phyloP scores from a whole-genome alignment of 2,329 filamentous ascomycete species.

The Xylaria polymorpha region DNA sequence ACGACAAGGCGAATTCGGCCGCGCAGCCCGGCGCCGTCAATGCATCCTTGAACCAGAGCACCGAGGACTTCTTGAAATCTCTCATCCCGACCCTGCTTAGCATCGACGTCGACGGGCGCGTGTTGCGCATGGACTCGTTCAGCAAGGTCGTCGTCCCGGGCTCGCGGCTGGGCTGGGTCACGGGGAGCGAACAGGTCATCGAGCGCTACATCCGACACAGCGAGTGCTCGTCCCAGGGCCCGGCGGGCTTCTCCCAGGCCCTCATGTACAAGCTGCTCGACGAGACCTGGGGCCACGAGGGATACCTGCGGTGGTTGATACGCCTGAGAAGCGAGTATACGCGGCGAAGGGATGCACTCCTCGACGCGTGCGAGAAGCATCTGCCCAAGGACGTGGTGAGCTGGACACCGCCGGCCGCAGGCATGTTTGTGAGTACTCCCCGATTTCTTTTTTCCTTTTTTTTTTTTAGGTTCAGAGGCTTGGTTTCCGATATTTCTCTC shows the following conservation, averaged over 20 bases:
- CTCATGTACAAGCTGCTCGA: conserved; percentile 90
- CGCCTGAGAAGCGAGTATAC: conserved; percentile 86
- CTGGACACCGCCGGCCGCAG: conserved; percentile 84
- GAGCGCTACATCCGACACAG: conserved; percentile 85
- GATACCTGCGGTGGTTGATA: conserved; percentile 91
- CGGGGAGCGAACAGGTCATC: conserved; percentile 84
- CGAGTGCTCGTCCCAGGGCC: conserved; percentile 86
- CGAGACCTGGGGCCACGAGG: conserved; percentile 91
- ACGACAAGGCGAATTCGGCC: conserved; percentile 53
- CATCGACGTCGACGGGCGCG: conserved; percentile 86
- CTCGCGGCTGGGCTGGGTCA: conserved; percentile 87
- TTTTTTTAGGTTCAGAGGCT: not conserved
- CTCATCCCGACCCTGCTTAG: conserved; percentile 81
- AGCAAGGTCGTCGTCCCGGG: conserved; percentile 91
- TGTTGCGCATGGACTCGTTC: conserved; percentile 91
- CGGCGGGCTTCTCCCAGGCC: conserved; percentile 85
- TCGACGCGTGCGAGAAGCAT: conserved; percentile 82
- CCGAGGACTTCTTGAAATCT: conserved; percentile 78
- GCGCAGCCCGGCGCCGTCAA: conserved; percentile 31
- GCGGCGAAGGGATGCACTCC: conserved; percentile 77
- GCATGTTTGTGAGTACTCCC: conserved; percentile 85
- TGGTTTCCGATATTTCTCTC: not conserved
- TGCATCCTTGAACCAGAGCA: conserved; percentile 43
- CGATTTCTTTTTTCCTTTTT: conserved; percentile 1
- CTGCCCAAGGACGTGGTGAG: conserved; percentile 79